Evolutionary conservation across 1,284 basidiomycete genomes (phyloP).

Genomic region (Ganoderma meredithae): DNA sequence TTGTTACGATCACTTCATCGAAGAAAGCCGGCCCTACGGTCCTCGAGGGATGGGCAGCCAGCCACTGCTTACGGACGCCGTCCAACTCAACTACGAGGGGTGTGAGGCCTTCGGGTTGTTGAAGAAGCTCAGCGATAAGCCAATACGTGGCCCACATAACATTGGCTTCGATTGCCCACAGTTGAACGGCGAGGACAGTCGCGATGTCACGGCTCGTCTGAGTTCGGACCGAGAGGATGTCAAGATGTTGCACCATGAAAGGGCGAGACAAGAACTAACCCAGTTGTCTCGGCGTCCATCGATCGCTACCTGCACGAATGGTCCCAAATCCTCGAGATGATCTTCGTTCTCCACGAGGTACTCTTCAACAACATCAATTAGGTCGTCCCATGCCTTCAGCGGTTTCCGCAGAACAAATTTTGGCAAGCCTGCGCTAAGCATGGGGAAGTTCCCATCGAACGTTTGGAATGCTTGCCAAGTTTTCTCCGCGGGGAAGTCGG

Average conservation of each 20-base stretch:
- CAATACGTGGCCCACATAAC: constrained; percentile 42
- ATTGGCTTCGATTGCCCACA: constrained; percentile 45
- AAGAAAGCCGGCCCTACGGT: constrained; percentile 24
- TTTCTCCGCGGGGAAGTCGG: constrained; percentile 33
- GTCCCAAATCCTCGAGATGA: constrained; percentile 30
- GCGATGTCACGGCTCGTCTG: constrained; percentile 22
- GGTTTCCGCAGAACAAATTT: constrained; percentile 22
- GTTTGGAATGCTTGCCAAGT: constrained; percentile 26
- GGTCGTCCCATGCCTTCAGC: constrained; percentile 32
- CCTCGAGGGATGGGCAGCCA: constrained; percentile 20
- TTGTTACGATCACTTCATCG: constrained; percentile 23
- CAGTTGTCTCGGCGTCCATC: constrained; percentile 29
- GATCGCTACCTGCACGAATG: constrained; percentile 24
- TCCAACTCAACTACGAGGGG: constrained; percentile 40
- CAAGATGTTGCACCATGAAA: background rate
- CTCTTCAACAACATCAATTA: constrained; percentile 35
- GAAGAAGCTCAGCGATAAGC: constrained; percentile 39
- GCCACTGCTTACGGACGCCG: constrained; percentile 27
- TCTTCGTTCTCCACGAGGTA: constrained; percentile 36
- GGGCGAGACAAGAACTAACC: constrained; percentile 20
- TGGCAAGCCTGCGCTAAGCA: constrained; percentile 38
- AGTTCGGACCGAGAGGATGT: background rate
- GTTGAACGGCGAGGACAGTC: constrained; percentile 32
- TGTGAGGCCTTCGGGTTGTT: constrained; percentile 36
- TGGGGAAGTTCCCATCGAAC: constrained; percentile 43